phyloP scores from a whole-genome alignment of 495 filamentous ascomycete species.

The Annulohypoxylon nitens region DNA sequence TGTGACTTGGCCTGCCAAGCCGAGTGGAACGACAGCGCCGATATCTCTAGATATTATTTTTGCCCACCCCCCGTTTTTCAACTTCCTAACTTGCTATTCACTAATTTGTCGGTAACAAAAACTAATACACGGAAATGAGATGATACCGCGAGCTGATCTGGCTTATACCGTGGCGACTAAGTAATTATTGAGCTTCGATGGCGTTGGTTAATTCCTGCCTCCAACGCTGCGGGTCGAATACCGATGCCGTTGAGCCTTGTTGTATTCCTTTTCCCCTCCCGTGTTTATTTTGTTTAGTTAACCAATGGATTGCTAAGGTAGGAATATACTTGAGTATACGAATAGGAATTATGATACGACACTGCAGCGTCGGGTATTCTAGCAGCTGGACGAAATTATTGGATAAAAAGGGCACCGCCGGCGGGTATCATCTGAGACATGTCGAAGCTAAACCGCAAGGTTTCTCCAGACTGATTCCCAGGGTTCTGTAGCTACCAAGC shows the following conservation, averaged over 20 bases:
- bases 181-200: not conserved
- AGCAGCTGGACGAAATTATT: conserved; percentile 22
- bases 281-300: conserved; percentile 11
- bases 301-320: conserved; percentile 13
- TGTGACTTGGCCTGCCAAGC: conserved; percentile 22
- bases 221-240: conserved; percentile 6
- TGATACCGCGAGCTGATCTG: not conserved
- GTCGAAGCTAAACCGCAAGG: conserved; percentile 25
- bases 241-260: conserved; percentile 10
- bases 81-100: conserved; percentile 19
- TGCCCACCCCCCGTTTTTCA: conserved; percentile 20
- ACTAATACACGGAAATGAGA: conserved; percentile 8
- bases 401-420: not conserved
- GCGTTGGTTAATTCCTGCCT: not conserved
- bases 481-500: conserved; percentile 35
- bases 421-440: conserved; percentile 34
- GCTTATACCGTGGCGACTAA: not conserved
- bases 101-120: conserved; percentile 11
- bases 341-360: conserved; percentile 10
- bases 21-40: conserved; percentile 19
- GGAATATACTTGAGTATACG: not conserved
- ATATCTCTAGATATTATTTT: conserved; percentile 18
- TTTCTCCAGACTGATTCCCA: conserved; percentile 43
- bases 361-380: conserved; percentile 11
- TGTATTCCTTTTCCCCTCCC: conserved; percentile 35